These are phyloP conservation scores for Silene conica DNA, from an alignment of 148 eudicot genomes.

Conservation along the genomic window DNA sequence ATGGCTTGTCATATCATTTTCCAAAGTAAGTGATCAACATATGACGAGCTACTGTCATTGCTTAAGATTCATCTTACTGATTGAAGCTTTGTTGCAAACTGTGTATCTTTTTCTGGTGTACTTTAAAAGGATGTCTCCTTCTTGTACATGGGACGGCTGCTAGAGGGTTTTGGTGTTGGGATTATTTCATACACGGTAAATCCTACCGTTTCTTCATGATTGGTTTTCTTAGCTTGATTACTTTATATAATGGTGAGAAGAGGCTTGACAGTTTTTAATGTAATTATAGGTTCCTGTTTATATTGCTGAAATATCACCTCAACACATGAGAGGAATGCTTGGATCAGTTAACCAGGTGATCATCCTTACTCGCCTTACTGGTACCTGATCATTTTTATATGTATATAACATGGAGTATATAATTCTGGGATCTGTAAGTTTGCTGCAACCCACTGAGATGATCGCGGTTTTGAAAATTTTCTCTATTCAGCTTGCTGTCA, in stretches of 20 bases:
- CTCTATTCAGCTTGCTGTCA: conserved; percentile 63
- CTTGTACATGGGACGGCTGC: conserved; percentile 83
- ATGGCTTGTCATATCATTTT: conserved; percentile 54
- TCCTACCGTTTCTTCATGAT: not conserved
- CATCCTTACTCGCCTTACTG: not conserved
- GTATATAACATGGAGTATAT: not conserved
- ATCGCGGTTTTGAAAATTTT: not conserved
- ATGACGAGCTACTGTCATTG: not conserved
- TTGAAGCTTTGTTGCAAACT: not conserved
- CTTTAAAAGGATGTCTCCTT: conserved; percentile 60
- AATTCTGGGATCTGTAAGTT: not conserved
- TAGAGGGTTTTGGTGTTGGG: conserved; percentile 94
- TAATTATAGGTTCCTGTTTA: conserved; percentile 74
- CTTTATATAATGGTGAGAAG: not conserved
- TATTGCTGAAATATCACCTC: conserved; percentile 92
- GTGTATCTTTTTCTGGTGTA: not conserved
- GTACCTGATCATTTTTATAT: not conserved
- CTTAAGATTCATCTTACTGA: not conserved
- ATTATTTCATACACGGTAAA: conserved; percentile 83
- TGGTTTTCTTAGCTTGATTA: not conserved
- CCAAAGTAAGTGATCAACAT: conserved; percentile 38
- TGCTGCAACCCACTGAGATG: not conserved
- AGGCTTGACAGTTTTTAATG: conserved; percentile 5
- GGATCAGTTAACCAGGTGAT: conserved; percentile 92
- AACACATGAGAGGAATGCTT: conserved; percentile 76